Conservation (phyloP, 2,329 filamentous ascomycete genomes). For the Trichophyton rubrum region DNA sequence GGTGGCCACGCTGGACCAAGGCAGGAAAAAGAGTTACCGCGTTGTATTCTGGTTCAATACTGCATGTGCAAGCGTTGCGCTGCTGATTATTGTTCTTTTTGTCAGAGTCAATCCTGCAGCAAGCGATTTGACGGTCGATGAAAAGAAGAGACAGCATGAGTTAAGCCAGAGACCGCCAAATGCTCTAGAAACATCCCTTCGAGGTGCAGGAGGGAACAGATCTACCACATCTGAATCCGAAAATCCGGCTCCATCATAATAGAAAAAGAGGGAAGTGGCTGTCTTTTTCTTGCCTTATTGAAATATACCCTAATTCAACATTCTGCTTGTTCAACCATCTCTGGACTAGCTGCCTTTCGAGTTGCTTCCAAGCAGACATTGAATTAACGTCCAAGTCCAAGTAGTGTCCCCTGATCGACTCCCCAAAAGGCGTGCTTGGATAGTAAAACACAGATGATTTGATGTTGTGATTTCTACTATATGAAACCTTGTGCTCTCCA, state of each 20-base stretch:
- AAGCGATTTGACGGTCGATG: slow-evolving; percentile 47
- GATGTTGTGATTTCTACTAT: not conserved
- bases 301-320: not conserved
- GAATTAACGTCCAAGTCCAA: too few species aligned
- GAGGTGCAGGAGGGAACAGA: not conserved
- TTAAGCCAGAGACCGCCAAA: not conserved
- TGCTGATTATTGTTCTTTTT: slow-evolving; percentile 42
- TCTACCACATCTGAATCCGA: not conserved
- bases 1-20: slow-evolving; percentile 37
- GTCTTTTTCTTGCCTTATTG: not conserved
- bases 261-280: not conserved
- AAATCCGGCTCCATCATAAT: not conserved
- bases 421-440: too few species aligned
- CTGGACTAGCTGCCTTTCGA: not conserved
- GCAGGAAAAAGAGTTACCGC: slow-evolving; percentile 45
- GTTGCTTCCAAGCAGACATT: too few species aligned
- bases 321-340: not conserved
- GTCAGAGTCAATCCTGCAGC: slow-evolving; percentile 45
- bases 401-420: too few species aligned
- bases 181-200: not conserved
- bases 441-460: too few species aligned
- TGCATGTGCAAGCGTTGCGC: slow-evolving; percentile 40
- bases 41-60: slow-evolving; percentile 54
- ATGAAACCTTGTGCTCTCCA: not conserved
- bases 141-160: slow-evolving; percentile 27